These are phyloP conservation scores for Oryza nivara DNA, from an alignment of 176 grass and related monocot genomes.

Conservation along the genomic window DNA sequence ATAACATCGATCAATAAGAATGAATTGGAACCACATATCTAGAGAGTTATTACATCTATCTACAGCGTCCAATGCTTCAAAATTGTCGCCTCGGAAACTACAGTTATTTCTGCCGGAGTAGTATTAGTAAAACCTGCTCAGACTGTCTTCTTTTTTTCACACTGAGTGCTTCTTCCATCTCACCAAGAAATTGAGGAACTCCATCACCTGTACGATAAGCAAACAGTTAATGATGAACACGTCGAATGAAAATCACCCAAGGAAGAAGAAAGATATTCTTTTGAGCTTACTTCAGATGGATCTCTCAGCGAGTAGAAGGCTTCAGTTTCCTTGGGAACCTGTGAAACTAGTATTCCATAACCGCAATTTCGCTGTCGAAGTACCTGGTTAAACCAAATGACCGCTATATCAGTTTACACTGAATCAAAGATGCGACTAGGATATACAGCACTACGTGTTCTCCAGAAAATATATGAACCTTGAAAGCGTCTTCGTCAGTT, in stretches of 20 bases:
- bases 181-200: slow-evolving; percentile 71
- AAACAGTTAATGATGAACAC: slow-evolving; percentile 11
- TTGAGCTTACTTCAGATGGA: slow-evolving; percentile 67
- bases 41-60: slow-evolving; percentile 17
- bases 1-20: slow-evolving; percentile 36
- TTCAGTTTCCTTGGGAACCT: slow-evolving; percentile 72
- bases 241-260: not conserved
- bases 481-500: slow-evolving; percentile 95
- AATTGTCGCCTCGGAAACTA: slow-evolving; percentile 33
- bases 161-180: slow-evolving; percentile 67
- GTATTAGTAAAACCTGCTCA: not conserved
- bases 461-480: slow-evolving; percentile 51
- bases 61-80: slow-evolving; percentile 40
- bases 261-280: not conserved
- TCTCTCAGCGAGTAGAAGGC: slow-evolving; percentile 90
- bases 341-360: slow-evolving; percentile 80
- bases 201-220: slow-evolving; percentile 59
- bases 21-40: slow-evolving; percentile 17
- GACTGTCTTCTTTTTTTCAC: not conserved
- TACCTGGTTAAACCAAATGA: slow-evolving; percentile 40
- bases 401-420: slow-evolving; percentile 1
- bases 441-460: not conserved
- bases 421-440: not conserved
- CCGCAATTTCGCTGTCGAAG: slow-evolving; percentile 65
- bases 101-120: not conserved